phyloP scores from a whole-genome alignment of 1,139 yeast species.

The Arxiozyma bovina region DNA sequence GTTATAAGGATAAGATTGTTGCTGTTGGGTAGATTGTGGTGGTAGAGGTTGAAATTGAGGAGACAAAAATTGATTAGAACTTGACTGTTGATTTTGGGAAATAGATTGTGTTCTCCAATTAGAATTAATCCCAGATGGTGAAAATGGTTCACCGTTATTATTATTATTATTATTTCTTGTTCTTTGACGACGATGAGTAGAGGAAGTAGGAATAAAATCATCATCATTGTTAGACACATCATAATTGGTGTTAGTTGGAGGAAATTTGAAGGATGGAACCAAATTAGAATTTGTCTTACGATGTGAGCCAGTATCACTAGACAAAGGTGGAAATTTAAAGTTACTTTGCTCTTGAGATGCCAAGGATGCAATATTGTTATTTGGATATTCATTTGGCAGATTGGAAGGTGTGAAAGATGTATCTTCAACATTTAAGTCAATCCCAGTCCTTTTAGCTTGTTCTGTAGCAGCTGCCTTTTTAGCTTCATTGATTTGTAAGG shows the following conservation, averaged over 20 bases:
- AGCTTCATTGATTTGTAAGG: constrained; percentile 90
- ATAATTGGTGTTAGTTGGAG: constrained; percentile 7
- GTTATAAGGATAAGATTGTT: constrained; percentile 3
- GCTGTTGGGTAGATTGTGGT: not conserved
- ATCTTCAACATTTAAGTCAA: constrained; percentile 6
- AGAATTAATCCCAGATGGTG: constrained; percentile 41
- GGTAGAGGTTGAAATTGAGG: constrained; percentile 24
- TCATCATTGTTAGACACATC: constrained; percentile 19
- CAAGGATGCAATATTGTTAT: constrained; percentile 10
- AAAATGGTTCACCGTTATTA: constrained; percentile 31
- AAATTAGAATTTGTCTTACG: constrained; percentile 8
- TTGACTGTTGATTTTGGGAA: constrained; percentile 13
- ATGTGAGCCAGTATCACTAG: not conserved
- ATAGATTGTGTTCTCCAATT: constrained; percentile 50
- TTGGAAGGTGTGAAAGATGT: constrained; percentile 14
- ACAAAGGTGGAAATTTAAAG: constrained; percentile 48
- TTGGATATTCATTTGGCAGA: constrained; percentile 1
- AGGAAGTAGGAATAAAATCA: constrained; percentile 29
- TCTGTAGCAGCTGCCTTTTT: constrained; percentile 92
- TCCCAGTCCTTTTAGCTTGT: constrained; percentile 48
- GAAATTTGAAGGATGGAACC: constrained; percentile 18
- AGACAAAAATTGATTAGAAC: not conserved
- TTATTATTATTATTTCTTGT: constrained; percentile 29
- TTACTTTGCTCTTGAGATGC: constrained; percentile 21
- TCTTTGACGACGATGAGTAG: constrained; percentile 32